Base-by-base conservation (phyloP, 768 basidiomycete species). In the Russula sp. region DNA sequence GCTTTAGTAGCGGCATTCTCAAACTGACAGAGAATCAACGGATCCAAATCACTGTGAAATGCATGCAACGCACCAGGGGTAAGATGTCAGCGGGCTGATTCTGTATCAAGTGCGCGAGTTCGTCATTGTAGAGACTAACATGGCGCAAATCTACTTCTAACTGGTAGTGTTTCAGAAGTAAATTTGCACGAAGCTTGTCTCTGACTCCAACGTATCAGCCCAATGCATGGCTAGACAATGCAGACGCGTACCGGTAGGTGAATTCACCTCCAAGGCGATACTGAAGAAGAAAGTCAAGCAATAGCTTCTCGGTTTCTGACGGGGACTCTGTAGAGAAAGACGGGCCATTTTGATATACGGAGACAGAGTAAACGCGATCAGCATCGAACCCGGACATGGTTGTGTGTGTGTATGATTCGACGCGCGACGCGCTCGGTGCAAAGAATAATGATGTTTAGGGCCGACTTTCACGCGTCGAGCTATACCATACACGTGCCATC, bases 201-300 rank as follows among this genome's bases (percentile, higher is more conserved):
- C 93, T 79, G 66, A n/a, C 52, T 7, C 4, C n/a, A 55, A 14
- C 10, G 25, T n/a, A 22, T 59, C 55, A 60, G 61, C 43, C 10
- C 35, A 22, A 46, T 42, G 34, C 18, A 39, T 42, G n/a, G 16
- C 16, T 7, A 13, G 47, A 56, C 7, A 9, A 41, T 42, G 2
- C 16, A 16, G 43, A 46, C 8, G 68, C 81, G 60, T 59, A 87
- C 93, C 95, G 82, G 75, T 98, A 98, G 56, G 91, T 83, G 76
- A 94, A 98, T 69, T 92, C 89, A 65, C 88, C 89, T 11, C 90
- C 91, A 50, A 95, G 83, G 64, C 95, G 84, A 75, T 90, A 98
- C 56, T 87, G 84, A 57, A 91, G 79, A 47, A 98, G 78, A 74
- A 98, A 98, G 38, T 97, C 90, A 55, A 86, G 80, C 25, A 96